Base-by-base conservation (phyloP, 352 stramenopile genomes). In the Lagenidium sp. region DNA sequence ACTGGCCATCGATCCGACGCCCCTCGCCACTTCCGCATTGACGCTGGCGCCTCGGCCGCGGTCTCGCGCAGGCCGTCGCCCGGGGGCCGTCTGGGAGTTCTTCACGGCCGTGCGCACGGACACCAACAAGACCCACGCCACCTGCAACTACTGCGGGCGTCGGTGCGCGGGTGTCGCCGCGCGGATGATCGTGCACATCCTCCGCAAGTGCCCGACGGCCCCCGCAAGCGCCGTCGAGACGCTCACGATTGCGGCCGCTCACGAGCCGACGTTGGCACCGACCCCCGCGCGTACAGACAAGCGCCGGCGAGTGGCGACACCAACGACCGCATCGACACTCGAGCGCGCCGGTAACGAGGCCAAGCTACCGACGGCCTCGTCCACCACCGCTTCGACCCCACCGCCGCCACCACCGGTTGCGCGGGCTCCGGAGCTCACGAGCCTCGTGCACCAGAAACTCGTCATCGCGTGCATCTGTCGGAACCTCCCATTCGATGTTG, bases 181-280 rank as follows among this genome's bases (percentile, higher is more conserved):
- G 28, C 69, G 69, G 30, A 77, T 82, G 69, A 44, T 44, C n/a
- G 35, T 36, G 6, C 69, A 82, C 50, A 43, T 82, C n/a, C 22
- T 65, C 21, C 48, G 12, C 42, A 77, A 75, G 55, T 79, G 69
- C 34, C 50, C 51, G n/a, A 29, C 36, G 12, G 64, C 63, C 12
- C 55, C 69, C 0, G 36, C 48, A 10, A 39, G 56, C 12, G 64
- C 61, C 11, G 36, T 51, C 10, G 39, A 60, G 16, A 44, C 47
- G 36, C 47, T 81, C 23, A 23, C 36, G 21, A 24, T 25, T n/a
- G 39, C 50, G n/a, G 24, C 41, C 34, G 32, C 39, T 1, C 34
- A 50, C 3, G 41, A 46, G 22, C 36, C 35, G n/a, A n/a, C n/a
- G n/a, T n/a, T n/a, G n/a, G n/a, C n/a, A n/a, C n/a, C n/a, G n/a